Evolutionary conservation across 441 rosid species (phyloP).

Genomic region (Erodium texanum): DNA sequence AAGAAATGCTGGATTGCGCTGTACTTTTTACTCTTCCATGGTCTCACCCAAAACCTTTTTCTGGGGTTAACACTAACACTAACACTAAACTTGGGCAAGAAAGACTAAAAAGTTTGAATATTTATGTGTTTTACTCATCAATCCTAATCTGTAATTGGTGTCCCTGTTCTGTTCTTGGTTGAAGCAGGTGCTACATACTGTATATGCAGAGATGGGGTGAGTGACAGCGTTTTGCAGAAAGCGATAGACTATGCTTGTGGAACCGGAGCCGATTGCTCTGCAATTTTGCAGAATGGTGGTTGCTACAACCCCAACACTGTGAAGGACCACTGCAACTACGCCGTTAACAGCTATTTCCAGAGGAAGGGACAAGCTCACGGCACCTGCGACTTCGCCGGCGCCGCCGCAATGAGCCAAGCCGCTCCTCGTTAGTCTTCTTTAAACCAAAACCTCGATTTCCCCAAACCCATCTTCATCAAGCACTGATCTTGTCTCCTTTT

Average conservation of each 20-base stretch:
- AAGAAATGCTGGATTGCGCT: too few species aligned
- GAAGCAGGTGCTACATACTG: constrained; percentile 64
- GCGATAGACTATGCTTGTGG: constrained; percentile 89
- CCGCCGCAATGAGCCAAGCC: constrained; percentile 43
- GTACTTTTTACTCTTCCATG: too few species aligned
- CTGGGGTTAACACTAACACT: too few species aligned
- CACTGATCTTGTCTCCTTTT: too few species aligned
- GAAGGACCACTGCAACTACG: constrained; percentile 81
- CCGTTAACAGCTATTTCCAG: constrained; percentile 92
- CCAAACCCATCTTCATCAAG: too few species aligned
- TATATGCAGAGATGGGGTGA: constrained; percentile 62
- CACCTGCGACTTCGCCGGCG: constrained; percentile 61
- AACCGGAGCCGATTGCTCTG: constrained; percentile 75
- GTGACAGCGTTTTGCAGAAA: constrained; percentile 49
- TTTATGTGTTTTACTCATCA: not conserved
- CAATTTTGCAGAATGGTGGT: constrained; percentile 50
- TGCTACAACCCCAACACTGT: constrained; percentile 80
- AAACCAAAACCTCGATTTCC: not conserved
- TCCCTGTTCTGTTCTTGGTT: not conserved
- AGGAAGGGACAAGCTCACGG: constrained; percentile 49
- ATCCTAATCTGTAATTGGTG: not conserved
- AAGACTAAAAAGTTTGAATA: not conserved
- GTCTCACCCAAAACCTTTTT: too few species aligned
- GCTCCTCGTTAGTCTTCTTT: constrained; percentile 40
- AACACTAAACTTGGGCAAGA: too few species aligned